Base-by-base conservation (phyloP, 208 protist species). In the Leishmania arabica region DNA sequence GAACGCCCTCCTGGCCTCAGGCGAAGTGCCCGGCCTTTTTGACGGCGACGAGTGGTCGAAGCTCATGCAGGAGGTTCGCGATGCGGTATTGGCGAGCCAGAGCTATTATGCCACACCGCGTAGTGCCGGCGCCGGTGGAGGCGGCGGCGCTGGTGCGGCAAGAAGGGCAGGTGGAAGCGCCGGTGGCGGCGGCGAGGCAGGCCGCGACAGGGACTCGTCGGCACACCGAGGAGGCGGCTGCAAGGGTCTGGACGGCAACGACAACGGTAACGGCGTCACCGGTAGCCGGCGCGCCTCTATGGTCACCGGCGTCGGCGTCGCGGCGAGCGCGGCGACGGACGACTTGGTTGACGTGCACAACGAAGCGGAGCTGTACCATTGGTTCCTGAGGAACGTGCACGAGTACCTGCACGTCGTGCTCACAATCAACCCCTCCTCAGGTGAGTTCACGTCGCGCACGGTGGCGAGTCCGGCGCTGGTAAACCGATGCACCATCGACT, bases 401-500 rank as follows among this genome's bases (percentile, higher is more conserved):
- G 85, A 92, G 79, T 99, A 99, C 83, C 91, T 99, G 42, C 99
- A 99, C 86, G 97, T 99, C 19, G 97, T 99, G 31, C 99, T 99
- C 84, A 99, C 99, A 40, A 99, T 99, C 91, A 99, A 99, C 89
- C 99, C 99, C n/a, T 92, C 98, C 49, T 96, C 90, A 8, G 90
- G 95, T 62, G 99, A 99, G 77, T 99, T 99, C 81, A 90, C 97
- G 21, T 96, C 95, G 54, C 95, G 99, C 77, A 91, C 97, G 1
- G 93, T 98, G 34, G 98, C 99, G 27, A 99, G 98, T 58, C 99
- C 99, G 21, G 99, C 99, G 34, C 94, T 99, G 40, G 99, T 99
- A 90, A 99, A 99, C 90, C 96, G 99, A 27, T 99, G 99, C 91
- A 99, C 99, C 13, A 96, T 99, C 68, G 99, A 99, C 91, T 99